Evolutionary conservation across 2,329 filamentous ascomycete genomes (phyloP), one percentile per base, ranked within the genome.

Genomic region (Fusarium begoniae): DNA sequence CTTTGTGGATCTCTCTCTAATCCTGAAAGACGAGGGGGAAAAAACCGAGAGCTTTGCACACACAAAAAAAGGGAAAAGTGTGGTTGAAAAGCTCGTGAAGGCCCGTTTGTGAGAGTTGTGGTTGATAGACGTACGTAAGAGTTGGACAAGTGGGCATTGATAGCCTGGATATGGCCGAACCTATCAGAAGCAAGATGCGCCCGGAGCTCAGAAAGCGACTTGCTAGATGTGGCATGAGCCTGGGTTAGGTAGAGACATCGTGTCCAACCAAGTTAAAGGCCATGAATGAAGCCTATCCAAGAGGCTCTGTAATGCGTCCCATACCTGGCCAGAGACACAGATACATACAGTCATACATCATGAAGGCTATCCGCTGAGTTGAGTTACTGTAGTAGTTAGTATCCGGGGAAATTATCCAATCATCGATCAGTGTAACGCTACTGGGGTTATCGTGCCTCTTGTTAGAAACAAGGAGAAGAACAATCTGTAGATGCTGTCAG

Each of bases 11-110:
- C 71, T 62, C 30, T 53, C 63, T 55, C 43, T 26, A 44, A 59
- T 58, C 58, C 59, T 41, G 43, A 40, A 60, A 59, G 50, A 54
- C 47, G 70, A 74, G 15, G 32, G 15, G 30, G 15, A 3, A 8
- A 15, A 58, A 55, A 55, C 30, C 48, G 61, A 41, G 55, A 24
- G 28, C 26, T 55, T 44, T 70, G 30, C 55, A 38, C 35, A 53
- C 48, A 26, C 38, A 38, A 41, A 51, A 58, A 38, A 38, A 58
- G 35, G 20, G 12, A 24, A 44, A 53, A 62, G 55, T 48, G 60
- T 66, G 57, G 44, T 71, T 56, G 61, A 69, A 44, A 71, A 57
- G 67, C 57, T 72, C 32, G 70, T 74, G 61, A 72, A 74, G 53
- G 71, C 62, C 62, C 56, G 54, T 47, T 41, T 48, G 43, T 28